These are phyloP conservation scores for Ascochyta fabae DNA, from an alignment of 2,329 filamentous ascomycete species.

Conservation along the genomic window DNA sequence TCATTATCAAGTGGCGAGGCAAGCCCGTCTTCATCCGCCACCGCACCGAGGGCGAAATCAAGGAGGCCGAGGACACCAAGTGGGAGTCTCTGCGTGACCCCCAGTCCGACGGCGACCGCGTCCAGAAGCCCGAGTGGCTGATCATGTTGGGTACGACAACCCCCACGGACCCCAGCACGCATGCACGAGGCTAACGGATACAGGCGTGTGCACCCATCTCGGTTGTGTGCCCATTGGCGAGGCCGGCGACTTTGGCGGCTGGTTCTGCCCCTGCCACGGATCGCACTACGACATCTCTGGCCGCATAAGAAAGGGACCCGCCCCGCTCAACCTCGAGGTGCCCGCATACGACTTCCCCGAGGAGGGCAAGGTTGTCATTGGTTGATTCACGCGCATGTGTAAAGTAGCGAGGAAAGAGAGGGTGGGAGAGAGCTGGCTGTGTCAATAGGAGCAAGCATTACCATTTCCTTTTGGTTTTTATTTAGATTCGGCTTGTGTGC, in stretches of 20 bases:
- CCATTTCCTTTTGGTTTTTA: slow-evolving; percentile 38
- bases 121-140: slow-evolving; percentile 98
- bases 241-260: slow-evolving; percentile 96
- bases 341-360: slow-evolving; percentile 91
- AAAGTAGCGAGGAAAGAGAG: slow-evolving; percentile 25
- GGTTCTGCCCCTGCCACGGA: slow-evolving; percentile 99
- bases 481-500: slow-evolving; percentile 45
- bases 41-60: slow-evolving; percentile 91
- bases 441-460: slow-evolving; percentile 47
- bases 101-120: slow-evolving; percentile 87
- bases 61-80: slow-evolving; percentile 89
- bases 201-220: slow-evolving; percentile 97
- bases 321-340: slow-evolving; percentile 96
- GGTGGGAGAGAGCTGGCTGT: slow-evolving; percentile 26
- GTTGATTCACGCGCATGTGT: slow-evolving; percentile 63
- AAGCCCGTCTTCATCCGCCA: slow-evolving; percentile 99
- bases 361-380: slow-evolving; percentile 87
- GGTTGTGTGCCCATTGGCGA: slow-evolving; percentile 99
- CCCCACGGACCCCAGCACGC: neutral
- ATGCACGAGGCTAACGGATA: slow-evolving; percentile 31
- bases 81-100: slow-evolving; percentile 87
- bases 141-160: slow-evolving; percentile 88
- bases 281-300: slow-evolving; percentile 99
- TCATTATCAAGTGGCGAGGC: slow-evolving; percentile 99
- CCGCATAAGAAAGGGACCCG: slow-evolving; percentile 95